Evolutionary conservation across 2,329 filamentous ascomycete species (phyloP).

Genomic region (Xylaria sp.): DNA sequence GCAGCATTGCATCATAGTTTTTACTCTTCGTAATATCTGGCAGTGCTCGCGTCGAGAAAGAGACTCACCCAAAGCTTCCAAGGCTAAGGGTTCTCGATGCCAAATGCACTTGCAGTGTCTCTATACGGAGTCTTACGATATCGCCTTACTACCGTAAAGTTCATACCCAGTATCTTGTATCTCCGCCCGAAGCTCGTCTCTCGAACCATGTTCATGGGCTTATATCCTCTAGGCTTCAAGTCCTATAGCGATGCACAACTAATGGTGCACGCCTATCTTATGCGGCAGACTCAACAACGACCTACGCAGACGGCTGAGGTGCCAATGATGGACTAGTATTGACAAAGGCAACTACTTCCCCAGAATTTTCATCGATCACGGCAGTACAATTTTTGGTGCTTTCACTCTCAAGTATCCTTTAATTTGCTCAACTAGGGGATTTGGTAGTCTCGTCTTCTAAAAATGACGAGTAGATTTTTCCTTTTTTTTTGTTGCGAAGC

Average conservation of each 20-base stretch:
- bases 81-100: constrained; percentile 27
- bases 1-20: constrained; percentile 53
- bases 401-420: constrained; percentile 18
- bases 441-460: constrained; percentile 19
- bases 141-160: background rate
- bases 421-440: constrained; percentile 23
- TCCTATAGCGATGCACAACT: background rate
- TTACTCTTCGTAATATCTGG: constrained; percentile 46
- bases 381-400: constrained; percentile 24
- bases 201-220: background rate
- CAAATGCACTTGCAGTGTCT: constrained; percentile 23
- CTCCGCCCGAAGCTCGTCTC: background rate
- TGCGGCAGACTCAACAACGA: background rate
- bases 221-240: background rate
- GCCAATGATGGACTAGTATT: background rate
- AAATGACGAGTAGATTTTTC: background rate
- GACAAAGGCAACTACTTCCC: background rate
- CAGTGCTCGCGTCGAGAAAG: constrained; percentile 20
- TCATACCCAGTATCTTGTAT: background rate
- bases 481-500: constrained; percentile 23
- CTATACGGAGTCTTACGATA: background rate
- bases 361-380: constrained; percentile 2
- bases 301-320: background rate
- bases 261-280: background rate
- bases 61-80: constrained; percentile 21